Percentiles rank a stretch among this genome's conserved stretches.
Conservation (phyloP, 306 rosid species). For the Fagus sylvatica region DNA sequence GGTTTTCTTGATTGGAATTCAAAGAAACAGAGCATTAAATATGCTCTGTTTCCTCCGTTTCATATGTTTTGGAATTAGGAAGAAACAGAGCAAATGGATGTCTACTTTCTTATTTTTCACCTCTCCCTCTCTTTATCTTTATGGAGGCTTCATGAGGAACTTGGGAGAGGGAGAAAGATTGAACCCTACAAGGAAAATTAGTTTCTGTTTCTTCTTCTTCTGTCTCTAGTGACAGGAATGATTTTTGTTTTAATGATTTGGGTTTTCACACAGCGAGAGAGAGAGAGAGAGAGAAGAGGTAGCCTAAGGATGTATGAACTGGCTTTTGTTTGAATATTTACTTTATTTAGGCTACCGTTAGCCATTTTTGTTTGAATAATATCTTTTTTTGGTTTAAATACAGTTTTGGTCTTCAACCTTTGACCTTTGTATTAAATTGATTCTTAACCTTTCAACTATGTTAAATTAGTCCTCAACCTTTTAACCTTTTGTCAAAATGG, state of each 20-base stretch:
- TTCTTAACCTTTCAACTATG: no score
- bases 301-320: conserved; percentile 20
- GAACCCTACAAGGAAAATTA: neutral
- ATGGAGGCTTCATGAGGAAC: neutral
- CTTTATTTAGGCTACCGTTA: conserved; percentile 20
- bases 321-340: conserved; percentile 14
- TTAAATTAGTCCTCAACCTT: no score
- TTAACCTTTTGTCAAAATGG: no score
- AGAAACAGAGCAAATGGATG: no score
- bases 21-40: neutral
- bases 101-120: no score
- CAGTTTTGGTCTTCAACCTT: no score
- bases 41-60: neutral
- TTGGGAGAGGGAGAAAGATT: conserved; percentile 1
- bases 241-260: neutral
- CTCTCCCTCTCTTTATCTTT: no score
- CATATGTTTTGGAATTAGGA: no score
- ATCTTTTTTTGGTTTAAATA: no score
- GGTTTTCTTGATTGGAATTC: neutral
- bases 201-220: neutral
- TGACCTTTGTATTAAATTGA: no score
- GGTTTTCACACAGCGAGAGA: neutral
- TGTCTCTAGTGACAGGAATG: neutral
- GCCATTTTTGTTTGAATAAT: no score
- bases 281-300: neutral